Base-by-base conservation (phyloP, 257 asterid genomes). In the Ocimum tenuiflorum region DNA sequence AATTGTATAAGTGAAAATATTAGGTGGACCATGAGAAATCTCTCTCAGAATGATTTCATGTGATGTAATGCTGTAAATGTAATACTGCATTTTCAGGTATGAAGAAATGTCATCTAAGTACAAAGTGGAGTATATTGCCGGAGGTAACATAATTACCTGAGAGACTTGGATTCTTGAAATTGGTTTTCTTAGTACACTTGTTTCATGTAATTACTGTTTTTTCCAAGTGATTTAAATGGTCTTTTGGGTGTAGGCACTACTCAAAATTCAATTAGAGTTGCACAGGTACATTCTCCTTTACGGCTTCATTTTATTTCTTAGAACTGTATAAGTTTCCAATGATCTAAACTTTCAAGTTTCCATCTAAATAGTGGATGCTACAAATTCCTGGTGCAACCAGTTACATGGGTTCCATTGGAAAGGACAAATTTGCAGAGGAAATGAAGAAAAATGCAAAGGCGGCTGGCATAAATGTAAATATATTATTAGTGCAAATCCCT, bases 201-300 rank as follows among this genome's bases (percentile, higher is more conserved):
- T 27, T 10, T 38, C n/a, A 8, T 19, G 39, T 22, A 39, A 24
- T 53, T 18, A 20, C 24, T 46, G 24, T 29, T 67, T 24, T 52
- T 42, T 74, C n/a, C 20, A 63, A 18, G 39, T 46, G 23, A 65
- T 63, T 39, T 19, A 12, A 71, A 35, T 68, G 31, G 24, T 57
- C 45, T 68, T 31, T 41, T 54, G 24, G 42, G 46, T 77, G 72
- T 82, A 92, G 98, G 98, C 58, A 95, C 99, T 33, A 94, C 99
- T 15, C 99, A 90, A 65, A 94, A 94, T 69, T 86, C 97, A 60
- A 94, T 94, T 68, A 81, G 94, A 82, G 95, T 94, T 74, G 97
- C 97, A 62, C 97, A 94, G 92, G 99, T 90, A 73, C 41, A 47
- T 65, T 60, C 19, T 52, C 43, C 43, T 41, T 50, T 73, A 20